phyloP scores from a whole-genome alignment of 2,329 filamentous ascomycete species.

The Colletotrichum sp. region DNA sequence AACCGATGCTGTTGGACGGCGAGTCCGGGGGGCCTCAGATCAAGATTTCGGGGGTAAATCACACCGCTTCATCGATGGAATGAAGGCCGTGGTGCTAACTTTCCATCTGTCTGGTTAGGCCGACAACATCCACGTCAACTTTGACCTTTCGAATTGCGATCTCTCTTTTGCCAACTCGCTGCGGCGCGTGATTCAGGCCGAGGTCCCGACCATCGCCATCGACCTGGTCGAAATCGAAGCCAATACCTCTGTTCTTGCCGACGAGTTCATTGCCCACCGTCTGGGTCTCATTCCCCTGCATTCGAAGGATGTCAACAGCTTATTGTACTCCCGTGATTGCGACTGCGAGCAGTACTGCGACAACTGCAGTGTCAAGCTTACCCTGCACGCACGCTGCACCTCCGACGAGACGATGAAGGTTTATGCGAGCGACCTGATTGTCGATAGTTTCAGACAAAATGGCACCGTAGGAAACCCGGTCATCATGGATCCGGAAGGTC shows the following conservation, averaged over 20 bases:
- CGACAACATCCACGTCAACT: slow-evolving; percentile 82
- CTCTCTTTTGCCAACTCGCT: slow-evolving; percentile 92
- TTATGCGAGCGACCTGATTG: slow-evolving; percentile 86
- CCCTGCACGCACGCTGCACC: slow-evolving; percentile 84
- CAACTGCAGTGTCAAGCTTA: slow-evolving; percentile 84
- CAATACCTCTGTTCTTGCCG: slow-evolving; percentile 94
- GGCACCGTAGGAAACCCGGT: slow-evolving; percentile 80
- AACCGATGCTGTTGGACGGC: slow-evolving; percentile 64
- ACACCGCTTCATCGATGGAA: not conserved
- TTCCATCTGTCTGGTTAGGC: slow-evolving; percentile 57
- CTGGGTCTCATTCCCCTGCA: slow-evolving; percentile 89
- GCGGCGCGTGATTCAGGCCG: slow-evolving; percentile 87
- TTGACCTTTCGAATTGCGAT: slow-evolving; percentile 88
- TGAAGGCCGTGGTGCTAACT: not conserved
- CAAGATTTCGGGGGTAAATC: slow-evolving; percentile 63
- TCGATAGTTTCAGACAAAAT: slow-evolving; percentile 72
- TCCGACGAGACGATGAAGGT: slow-evolving; percentile 91
- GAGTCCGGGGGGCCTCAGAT: slow-evolving; percentile 61
- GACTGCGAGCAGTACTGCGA: slow-evolving; percentile 97
- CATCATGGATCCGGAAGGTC: slow-evolving; percentile 80
- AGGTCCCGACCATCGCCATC: slow-evolving; percentile 93
- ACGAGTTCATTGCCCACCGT: slow-evolving; percentile 94
- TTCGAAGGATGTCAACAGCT: slow-evolving; percentile 80
- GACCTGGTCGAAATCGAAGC: slow-evolving; percentile 91
- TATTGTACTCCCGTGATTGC: slow-evolving; percentile 91